Evolutionary conservation across 306 rosid species (phyloP).

Genomic region (Quercus cerris): DNA sequence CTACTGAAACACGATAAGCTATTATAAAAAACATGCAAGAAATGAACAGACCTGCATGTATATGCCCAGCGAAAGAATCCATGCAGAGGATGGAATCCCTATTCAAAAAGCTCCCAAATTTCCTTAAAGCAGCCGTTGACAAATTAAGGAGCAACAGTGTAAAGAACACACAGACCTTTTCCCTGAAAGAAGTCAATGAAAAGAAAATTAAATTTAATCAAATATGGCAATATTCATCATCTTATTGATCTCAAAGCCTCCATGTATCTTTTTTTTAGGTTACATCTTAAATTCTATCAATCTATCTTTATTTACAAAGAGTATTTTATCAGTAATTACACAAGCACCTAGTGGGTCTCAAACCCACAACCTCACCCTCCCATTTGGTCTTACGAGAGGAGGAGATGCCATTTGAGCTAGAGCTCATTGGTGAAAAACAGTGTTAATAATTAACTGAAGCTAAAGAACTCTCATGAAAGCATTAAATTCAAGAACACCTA

Average conservation of each 20-base stretch:
- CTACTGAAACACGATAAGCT: background rate
- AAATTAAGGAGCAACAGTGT: conserved; percentile 67
- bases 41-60: conserved; percentile 48
- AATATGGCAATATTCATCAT: background rate
- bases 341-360: too few relatives aligned
- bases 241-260: background rate
- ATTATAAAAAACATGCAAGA: background rate
- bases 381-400: too few relatives aligned
- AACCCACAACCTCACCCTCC: too few relatives aligned
- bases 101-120: conserved; percentile 44
- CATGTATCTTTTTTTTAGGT: background rate
- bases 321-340: too few relatives aligned
- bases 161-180: conserved; percentile 60
- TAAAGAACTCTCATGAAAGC: background rate
- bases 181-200: conserved; percentile 46
- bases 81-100: conserved; percentile 41
- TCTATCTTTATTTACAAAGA: background rate
- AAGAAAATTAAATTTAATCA: conserved; percentile 6
- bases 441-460: conserved; percentile 2
- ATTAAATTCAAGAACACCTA: background rate
- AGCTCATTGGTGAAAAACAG: background rate
- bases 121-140: conserved; percentile 30
- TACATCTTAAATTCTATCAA: background rate
- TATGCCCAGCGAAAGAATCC: conserved; percentile 55
- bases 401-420: too few relatives aligned